Base-by-base conservation (phyloP, 352 stramenopile species). In the Phytophthora colocasiae region DNA sequence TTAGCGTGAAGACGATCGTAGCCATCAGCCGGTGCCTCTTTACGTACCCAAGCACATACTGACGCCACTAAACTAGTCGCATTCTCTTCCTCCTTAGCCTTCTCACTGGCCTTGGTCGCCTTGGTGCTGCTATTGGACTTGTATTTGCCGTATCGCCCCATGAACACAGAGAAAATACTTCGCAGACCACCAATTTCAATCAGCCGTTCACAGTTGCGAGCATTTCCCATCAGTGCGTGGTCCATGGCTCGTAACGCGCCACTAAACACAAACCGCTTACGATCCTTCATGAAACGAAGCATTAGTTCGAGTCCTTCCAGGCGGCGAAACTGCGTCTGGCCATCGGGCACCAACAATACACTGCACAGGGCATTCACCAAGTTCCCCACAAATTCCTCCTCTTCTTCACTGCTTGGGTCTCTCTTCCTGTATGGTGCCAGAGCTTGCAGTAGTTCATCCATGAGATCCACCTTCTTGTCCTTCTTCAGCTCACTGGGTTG, bases 361-460 rank as follows among this genome's bases (percentile, higher is more conserved):
- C 92, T 93, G 61, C 84, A 93, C 7, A 98, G 71, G 34, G 80
- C 58, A 63, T 97, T 87, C 66, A 98, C 94, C 14, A 98, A 65
- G 67, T 99, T 99, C 55, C 98, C 91, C 1, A 98, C 77, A 15
- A 95, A 88, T 71, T 98, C 96, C 53, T 97, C 87, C 73, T 98
- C 91, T 52, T 97, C 86, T 0, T 88, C 77, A 49, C 41, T 80
- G 22, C 44, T 46, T 1, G 95, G 91, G 50, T 97, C 80, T 48
- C 78, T 81, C 63, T 97, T 97, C 24, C 95, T 77, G 75, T 96
- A 98, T 38, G 77, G 70, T 15, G 92, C 92, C 41, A 98, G 68
- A 3, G 85, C 84, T 72, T 97, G 91, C 17, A 99, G 73, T 7
- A 99, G 69, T 14, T 85, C 73, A 71, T 99, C 96, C 66, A 99